Conservation (phyloP, 805 yeast genomes). For the Pichia rugopelliculosa region DNA sequence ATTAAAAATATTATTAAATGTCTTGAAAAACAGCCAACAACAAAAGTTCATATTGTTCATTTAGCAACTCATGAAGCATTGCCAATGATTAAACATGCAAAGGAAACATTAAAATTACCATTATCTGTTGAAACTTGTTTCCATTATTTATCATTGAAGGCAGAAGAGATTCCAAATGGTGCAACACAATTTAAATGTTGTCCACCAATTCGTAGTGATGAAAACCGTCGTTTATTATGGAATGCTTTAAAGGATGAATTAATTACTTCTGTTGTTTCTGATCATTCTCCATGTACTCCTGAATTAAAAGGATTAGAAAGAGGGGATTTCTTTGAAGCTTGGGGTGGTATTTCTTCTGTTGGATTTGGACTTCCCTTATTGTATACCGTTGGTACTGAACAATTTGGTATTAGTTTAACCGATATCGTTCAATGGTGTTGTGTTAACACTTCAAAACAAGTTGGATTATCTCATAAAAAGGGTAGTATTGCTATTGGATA, state of each 20-base stretch:
- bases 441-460: conserved; percentile 76
- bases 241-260: conserved; percentile 57
- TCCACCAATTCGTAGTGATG: conserved; percentile 82
- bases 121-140: conserved; percentile 90
- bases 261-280: conserved; percentile 83
- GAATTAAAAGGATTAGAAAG: conserved; percentile 71
- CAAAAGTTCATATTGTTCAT: conserved; percentile 83
- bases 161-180: conserved; percentile 71
- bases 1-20: conserved; percentile 63
- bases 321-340: conserved; percentile 86
- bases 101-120: conserved; percentile 41
- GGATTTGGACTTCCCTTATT: conserved; percentile 83
- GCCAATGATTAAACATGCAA: conserved; percentile 64
- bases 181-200: conserved; percentile 88
- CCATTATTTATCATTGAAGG: conserved; percentile 73
- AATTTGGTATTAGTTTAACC: conserved; percentile 26
- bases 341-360: conserved; percentile 95
- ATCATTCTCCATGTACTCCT: conserved; percentile 95
- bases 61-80: conserved; percentile 79
- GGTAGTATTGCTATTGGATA: conserved; percentile 67
- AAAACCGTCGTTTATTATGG: conserved; percentile 72
- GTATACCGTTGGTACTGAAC: conserved; percentile 62
- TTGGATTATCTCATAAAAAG: conserved; percentile 65
- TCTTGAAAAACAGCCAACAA: conserved; percentile 48
- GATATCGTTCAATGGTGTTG: conserved; percentile 79